These are phyloP conservation scores for Obelidium mucronatum DNA, from an alignment of 192 early-diverging fungal genomes.

Conservation along the genomic window DNA sequence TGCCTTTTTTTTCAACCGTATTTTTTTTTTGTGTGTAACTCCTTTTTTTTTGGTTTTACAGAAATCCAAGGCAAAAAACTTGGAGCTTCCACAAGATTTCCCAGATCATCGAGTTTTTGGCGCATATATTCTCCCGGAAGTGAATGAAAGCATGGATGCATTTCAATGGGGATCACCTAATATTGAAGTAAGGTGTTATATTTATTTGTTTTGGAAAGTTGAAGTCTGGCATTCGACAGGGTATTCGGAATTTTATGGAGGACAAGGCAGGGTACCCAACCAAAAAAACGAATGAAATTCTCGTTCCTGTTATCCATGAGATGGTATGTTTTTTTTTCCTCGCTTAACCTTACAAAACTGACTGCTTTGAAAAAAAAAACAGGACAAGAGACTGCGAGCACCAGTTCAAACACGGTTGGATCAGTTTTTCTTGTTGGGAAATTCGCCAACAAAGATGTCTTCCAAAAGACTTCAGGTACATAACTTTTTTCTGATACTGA, in stretches of 20 bases:
- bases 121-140: conserved; percentile 83
- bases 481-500: conserved; percentile 1
- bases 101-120: conserved; percentile 78
- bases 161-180: conserved; percentile 81
- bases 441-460: conserved; percentile 5
- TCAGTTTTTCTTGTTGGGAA: conserved; percentile 38
- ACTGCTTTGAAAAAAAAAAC: conserved; percentile 4
- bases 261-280: conserved; percentile 69
- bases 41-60: conserved; percentile 1
- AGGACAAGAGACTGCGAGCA: conserved; percentile 8
- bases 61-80: conserved; percentile 57
- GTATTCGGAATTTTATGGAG: conserved; percentile 67
- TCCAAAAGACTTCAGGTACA: conserved; percentile 22
- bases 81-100: conserved; percentile 78
- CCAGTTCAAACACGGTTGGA: conserved; percentile 42
- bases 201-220: neutral
- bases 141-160: conserved; percentile 64
- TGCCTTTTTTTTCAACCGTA: neutral
- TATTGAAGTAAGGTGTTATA: conserved; percentile 21
- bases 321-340: conserved; percentile 30
- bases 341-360: neutral
- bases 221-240: conserved; percentile 48
- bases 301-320: conserved; percentile 74
- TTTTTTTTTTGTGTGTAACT: no score
- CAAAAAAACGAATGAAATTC: conserved; percentile 67